phyloP scores from a whole-genome alignment of 2,329 filamentous ascomycete genomes.

The Fusarium scirpi region DNA sequence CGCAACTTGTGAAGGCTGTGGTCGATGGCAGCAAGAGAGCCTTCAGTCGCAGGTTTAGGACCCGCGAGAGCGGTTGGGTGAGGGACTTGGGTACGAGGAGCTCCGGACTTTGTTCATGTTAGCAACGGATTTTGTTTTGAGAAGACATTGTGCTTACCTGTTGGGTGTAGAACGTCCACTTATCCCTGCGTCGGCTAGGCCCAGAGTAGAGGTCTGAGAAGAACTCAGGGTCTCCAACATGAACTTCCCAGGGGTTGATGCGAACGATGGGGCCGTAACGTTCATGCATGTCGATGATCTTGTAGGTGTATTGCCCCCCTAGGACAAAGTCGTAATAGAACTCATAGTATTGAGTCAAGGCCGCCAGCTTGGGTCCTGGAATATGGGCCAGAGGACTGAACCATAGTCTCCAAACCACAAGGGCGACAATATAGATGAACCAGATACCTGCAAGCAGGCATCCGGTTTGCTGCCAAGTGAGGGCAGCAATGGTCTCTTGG shows the following conservation, averaged over 20 bases:
- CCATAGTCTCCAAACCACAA: slow-evolving; percentile 51
- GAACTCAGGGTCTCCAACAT: slow-evolving; percentile 55
- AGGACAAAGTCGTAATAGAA: slow-evolving; percentile 59
- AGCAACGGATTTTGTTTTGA: background rate
- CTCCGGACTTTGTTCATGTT: slow-evolving; percentile 49
- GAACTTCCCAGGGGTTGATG: slow-evolving; percentile 56
- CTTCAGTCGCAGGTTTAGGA: slow-evolving; percentile 46
- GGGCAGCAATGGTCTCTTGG: slow-evolving; percentile 37
- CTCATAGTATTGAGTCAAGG: slow-evolving; percentile 56
- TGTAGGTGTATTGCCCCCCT: slow-evolving; percentile 57
- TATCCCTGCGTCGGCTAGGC: slow-evolving; percentile 48
- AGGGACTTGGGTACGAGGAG: slow-evolving; percentile 47
- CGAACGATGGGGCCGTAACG: slow-evolving; percentile 57
- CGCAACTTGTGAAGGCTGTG: slow-evolving; percentile 52
- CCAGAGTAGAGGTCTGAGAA: slow-evolving; percentile 55
- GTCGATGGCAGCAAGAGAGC: slow-evolving; percentile 52
- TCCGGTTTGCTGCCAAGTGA: slow-evolving; percentile 45
- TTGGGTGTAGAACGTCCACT: slow-evolving; percentile 53
- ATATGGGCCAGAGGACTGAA: slow-evolving; percentile 55
- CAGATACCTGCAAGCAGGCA: slow-evolving; percentile 45
- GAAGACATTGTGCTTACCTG: slow-evolving; percentile 46
- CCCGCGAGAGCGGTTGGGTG: slow-evolving; percentile 23
- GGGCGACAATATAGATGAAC: slow-evolving; percentile 47
- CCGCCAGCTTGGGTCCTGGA: slow-evolving; percentile 56
- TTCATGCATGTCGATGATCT: slow-evolving; percentile 57